Base-by-base conservation (phyloP, 306 rosid genomes). In the Quercus glauca region DNA sequence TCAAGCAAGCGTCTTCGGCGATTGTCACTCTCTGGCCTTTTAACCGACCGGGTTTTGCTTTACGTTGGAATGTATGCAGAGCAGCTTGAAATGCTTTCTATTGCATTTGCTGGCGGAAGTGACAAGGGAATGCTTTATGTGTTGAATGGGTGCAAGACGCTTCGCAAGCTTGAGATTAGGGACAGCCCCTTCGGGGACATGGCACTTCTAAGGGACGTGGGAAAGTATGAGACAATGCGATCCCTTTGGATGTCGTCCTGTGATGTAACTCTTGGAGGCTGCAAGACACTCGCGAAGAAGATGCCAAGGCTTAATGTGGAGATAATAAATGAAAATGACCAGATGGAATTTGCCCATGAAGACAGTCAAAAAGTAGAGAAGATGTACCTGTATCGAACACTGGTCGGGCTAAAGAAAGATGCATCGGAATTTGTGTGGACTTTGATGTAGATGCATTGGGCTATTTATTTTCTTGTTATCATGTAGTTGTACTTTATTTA, bases 181-280 rank as follows among this genome's bases (percentile, higher is more conserved):
- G 97, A 92, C 68, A 4, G 99, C 88, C 98, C 97, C 58, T 95
- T 95, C 0, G 98, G 99, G 3, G 67, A 95, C 57, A 7, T 8
- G 60, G 97, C 98, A 58, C 97, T 95, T 89, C 91, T 92, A 72
- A 79, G 72, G 74, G 93, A 95, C 92, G 71, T 91, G 85, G 94
- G 98, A 87, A 95, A 95, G 98, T 95, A 92, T 89, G 99, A 95
- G 81, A 87, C 97, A 87, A 91, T 95, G 99, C 98, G 97, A 91
- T 95, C 94, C 97, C 99, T 95, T 92, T 95, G 97, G 99, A 95
- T 95, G 99, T 95, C 97, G 82, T 90, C 99, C 73, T 92, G 99
- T 3, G 83, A 88, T 55, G 89, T 95, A 33, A 91, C 98, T 52
- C 91, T 91, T 0, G 95, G 91, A 68, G 98, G 90, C 56, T 92